A percentile compares a stretch with the other conserved stretches of the same genome.
phyloP scores from a whole-genome alignment of 1,284 basidiomycete species.

The Pseudozyma thailandica region DNA sequence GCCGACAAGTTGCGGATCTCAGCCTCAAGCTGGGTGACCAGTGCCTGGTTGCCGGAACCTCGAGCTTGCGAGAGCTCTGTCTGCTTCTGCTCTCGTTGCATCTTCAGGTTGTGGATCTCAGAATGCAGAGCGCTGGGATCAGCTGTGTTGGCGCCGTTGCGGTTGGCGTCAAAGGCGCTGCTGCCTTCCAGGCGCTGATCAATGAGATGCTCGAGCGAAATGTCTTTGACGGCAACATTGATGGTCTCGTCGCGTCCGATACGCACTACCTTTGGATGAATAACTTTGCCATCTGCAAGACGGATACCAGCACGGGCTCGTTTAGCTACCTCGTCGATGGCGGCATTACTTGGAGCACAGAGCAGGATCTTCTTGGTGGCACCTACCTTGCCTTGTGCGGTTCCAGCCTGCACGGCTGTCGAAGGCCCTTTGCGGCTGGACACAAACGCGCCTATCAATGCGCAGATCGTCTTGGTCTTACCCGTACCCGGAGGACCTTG shows the following conservation, averaged over 20 bases:
- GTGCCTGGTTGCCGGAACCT: conserved; percentile 17
- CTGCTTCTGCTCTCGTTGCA: conserved; percentile 54
- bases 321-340: conserved; percentile 94
- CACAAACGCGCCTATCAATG: conserved; percentile 86
- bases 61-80: conserved; percentile 47
- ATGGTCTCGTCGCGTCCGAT: conserved; percentile 84
- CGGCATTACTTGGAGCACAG: conserved; percentile 97
- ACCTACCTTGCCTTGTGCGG: conserved; percentile 26
- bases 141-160: conserved; percentile 17
- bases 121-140: conserved; percentile 41
- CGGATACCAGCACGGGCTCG: conserved; percentile 84
- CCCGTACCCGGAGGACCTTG: conserved; percentile 99
- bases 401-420: conserved; percentile 37
- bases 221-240: conserved; percentile 83
- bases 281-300: conserved; percentile 73
- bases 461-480: conserved; percentile 97
- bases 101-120: conserved; percentile 49
- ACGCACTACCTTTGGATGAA: conserved; percentile 83
- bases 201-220: conserved; percentile 77
- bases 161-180: conserved; percentile 18
- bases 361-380: conserved; percentile 80
- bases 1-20: conserved; percentile 50
- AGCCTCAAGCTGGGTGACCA: conserved; percentile 44
- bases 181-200: conserved; percentile 43
- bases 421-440: conserved; percentile 68